Conservation (phyloP, 805 yeast species). For the Phaffomyces opuntiae region DNA sequence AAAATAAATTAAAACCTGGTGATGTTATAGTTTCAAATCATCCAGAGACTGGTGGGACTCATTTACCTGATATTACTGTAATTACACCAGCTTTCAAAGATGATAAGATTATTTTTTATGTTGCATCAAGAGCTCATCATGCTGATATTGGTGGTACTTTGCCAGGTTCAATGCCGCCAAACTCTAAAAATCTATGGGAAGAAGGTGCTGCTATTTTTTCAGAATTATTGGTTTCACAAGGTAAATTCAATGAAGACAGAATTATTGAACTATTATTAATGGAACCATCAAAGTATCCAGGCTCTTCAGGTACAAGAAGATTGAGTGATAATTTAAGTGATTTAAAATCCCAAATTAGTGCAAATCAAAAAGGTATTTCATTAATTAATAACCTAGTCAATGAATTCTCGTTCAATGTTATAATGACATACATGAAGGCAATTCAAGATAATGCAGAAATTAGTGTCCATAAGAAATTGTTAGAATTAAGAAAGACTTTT, state of each 20-base stretch:
- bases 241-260: conserved; percentile 67
- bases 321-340: conserved; percentile 80
- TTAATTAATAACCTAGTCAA: conserved; percentile 51
- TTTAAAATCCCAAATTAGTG: conserved; percentile 80
- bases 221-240: conserved; percentile 63
- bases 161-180: conserved; percentile 95
- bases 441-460: conserved; percentile 73
- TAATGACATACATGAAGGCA: conserved; percentile 71
- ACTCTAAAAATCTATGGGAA: conserved; percentile 74
- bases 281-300: conserved; percentile 76
- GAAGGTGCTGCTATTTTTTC: conserved; percentile 89
- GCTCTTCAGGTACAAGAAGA: conserved; percentile 85
- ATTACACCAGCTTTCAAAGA: conserved; percentile 81
- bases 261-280: conserved; percentile 54
- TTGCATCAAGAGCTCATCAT: conserved; percentile 93
- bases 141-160: conserved; percentile 91
- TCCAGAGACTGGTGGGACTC: conserved; percentile 83
- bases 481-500: conserved; percentile 37
- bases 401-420: conserved; percentile 55
- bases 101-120: conserved; percentile 64
- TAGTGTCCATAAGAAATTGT: conserved; percentile 55
- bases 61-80: conserved; percentile 85
- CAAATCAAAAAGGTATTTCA: conserved; percentile 78
- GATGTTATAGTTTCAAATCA: conserved; percentile 76
- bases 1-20: conserved; percentile 56